phyloP scores from a whole-genome alignment of 352 stramenopile species.

The Phytophthora ramorum region DNA sequence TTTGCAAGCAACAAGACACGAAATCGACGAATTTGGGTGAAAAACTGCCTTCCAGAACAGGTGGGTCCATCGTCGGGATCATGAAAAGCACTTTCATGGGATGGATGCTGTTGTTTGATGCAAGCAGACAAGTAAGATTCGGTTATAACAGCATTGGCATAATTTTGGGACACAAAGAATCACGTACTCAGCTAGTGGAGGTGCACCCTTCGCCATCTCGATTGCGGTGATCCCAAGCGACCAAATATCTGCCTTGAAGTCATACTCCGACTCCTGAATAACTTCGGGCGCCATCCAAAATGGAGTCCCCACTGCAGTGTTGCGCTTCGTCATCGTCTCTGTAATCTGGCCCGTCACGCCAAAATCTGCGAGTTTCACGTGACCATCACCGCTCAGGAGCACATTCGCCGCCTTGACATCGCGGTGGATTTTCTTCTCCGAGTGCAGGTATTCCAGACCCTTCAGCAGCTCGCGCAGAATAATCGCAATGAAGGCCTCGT shows the following conservation, averaged over 20 bases:
- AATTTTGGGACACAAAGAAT: neutral
- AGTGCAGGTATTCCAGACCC: slow-evolving; percentile 82
- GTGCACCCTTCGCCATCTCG: slow-evolving; percentile 97
- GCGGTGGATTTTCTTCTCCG: slow-evolving; percentile 87
- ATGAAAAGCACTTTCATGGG: slow-evolving; percentile 99
- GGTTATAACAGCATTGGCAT: neutral
- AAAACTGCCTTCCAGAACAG: slow-evolving; percentile 81
- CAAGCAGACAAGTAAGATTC: slow-evolving; percentile 5
- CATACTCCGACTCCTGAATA: slow-evolving; percentile 92
- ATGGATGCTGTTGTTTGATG: slow-evolving; percentile 89
- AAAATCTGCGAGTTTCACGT: slow-evolving; percentile 86
- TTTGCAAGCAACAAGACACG: slow-evolving; percentile 88
- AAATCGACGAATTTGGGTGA: slow-evolving; percentile 90
- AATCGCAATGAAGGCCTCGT: slow-evolving; percentile 86
- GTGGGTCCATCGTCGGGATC: slow-evolving; percentile 95
- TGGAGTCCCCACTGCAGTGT: slow-evolving; percentile 97
- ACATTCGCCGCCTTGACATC: slow-evolving; percentile 89
- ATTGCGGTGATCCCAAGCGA: slow-evolving; percentile 98
- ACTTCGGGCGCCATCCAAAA: slow-evolving; percentile 98
- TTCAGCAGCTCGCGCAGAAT: slow-evolving; percentile 83
- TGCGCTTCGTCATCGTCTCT: slow-evolving; percentile 98
- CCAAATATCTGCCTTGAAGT: slow-evolving; percentile 98
- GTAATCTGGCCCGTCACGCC: slow-evolving; percentile 94
- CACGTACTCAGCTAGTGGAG: slow-evolving; percentile 91
- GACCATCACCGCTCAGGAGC: slow-evolving; percentile 76